Evolutionary conservation across 768 basidiomycete genomes (phyloP).

Genomic region (Paxillus ammoniavirescens): DNA sequence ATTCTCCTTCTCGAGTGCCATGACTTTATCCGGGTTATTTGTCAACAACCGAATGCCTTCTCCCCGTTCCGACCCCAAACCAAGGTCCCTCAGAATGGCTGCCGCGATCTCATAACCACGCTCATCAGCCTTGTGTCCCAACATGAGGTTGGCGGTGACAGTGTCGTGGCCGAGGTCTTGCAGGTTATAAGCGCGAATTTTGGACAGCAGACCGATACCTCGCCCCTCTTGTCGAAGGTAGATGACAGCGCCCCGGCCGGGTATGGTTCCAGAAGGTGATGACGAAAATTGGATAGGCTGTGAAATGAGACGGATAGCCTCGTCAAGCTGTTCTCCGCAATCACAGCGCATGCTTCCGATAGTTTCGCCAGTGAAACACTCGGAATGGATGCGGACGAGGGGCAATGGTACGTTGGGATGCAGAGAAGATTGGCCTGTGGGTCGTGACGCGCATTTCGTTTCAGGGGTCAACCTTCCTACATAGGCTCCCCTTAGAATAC

Average conservation of each 20-base stretch:
- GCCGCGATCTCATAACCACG: constrained; percentile 89
- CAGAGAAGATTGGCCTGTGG: constrained; percentile 17
- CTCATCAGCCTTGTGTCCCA: constrained; percentile 93
- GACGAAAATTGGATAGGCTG: constrained; percentile 56
- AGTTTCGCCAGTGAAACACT: constrained; percentile 98
- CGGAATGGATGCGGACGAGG: constrained; percentile 93
- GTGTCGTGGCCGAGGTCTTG: constrained; percentile 99
- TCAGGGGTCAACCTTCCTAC: constrained; percentile 74
- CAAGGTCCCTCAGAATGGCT: constrained; percentile 86
- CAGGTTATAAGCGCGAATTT: constrained; percentile 95
- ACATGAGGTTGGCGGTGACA: constrained; percentile 94
- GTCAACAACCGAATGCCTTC: constrained; percentile 80
- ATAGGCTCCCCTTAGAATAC: constrained; percentile 92
- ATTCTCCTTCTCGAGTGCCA: constrained; percentile 82
- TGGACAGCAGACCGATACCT: constrained; percentile 93
- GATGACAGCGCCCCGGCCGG: constrained; percentile 88
- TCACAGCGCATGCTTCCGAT: constrained; percentile 98
- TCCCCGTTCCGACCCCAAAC: constrained; percentile 55
- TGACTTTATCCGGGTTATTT: constrained; percentile 97
- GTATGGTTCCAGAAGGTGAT: constrained; percentile 44
- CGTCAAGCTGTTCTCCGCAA: constrained; percentile 97
- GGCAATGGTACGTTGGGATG: constrained; percentile 56
- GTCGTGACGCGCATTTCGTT: constrained; percentile 44
- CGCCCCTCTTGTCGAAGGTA: constrained; percentile 98
- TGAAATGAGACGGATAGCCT: constrained; percentile 89